Evolutionary conservation across 2,329 filamentous ascomycete genomes (phyloP).

Genomic region (Sordariomycetes sp.): DNA sequence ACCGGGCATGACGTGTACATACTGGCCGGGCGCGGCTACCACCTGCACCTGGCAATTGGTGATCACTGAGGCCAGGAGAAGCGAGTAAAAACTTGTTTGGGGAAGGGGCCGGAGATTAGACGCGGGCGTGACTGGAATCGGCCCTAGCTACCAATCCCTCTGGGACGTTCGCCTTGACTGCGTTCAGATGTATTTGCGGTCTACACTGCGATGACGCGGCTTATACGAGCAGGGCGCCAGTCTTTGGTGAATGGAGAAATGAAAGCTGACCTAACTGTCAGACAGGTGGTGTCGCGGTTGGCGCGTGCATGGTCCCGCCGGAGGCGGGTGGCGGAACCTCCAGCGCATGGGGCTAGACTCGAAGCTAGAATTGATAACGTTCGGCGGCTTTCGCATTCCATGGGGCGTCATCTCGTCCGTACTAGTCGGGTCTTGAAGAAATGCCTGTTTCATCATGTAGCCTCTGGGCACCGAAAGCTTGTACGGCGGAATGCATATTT

Average conservation of each 20-base stretch:
- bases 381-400: no score
- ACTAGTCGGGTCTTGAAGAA: no score
- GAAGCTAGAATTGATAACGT: no score
- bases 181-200: not conserved
- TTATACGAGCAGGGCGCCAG: not conserved
- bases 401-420: no score
- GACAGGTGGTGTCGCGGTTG: not conserved
- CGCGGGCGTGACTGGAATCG: not conserved
- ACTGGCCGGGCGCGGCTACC: not conserved
- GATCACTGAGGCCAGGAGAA: not conserved
- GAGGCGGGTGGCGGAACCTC: no score
- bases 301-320: not conserved
- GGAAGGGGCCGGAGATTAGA: not conserved
- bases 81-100: no score
- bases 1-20: not conserved
- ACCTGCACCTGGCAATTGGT: not conserved
- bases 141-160: no score
- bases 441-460: no score
- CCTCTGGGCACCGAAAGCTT: no score
- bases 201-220: not conserved
- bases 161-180: no score
- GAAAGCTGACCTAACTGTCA: not conserved
- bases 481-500: no score
- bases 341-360: no score
- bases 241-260: not conserved